Percentiles rank a stretch among this genome's conserved stretches.
Conservation (phyloP, 2,329 filamentous ascomycete species). For the Alternaria brassicicola region DNA sequence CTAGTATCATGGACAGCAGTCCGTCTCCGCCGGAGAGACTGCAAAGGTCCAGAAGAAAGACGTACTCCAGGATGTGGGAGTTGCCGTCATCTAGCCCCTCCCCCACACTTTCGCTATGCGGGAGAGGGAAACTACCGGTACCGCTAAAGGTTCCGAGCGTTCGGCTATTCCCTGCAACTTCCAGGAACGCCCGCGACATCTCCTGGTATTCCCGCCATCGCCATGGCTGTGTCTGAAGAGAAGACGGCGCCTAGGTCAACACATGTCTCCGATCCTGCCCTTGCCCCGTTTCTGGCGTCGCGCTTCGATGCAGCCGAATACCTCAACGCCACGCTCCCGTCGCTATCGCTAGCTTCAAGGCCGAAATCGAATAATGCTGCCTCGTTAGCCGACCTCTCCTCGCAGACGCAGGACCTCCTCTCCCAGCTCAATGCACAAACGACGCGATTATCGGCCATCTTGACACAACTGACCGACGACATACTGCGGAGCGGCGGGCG, state of each 20-base stretch:
- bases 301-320: conserved; percentile 84
- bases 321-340: conserved; percentile 78
- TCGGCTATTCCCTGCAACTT: conserved; percentile 18
- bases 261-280: conserved; percentile 73
- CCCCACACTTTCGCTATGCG: conserved; percentile 14
- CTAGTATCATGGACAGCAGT: not conserved
- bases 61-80: not conserved
- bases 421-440: conserved; percentile 90
- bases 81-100: conserved; percentile 22
- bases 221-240: conserved; percentile 37
- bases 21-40: not conserved
- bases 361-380: conserved; percentile 53
- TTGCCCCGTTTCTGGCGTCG: conserved; percentile 75
- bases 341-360: conserved; percentile 61
- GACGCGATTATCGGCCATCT: conserved; percentile 75
- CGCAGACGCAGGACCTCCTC: conserved; percentile 81
- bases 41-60: not conserved
- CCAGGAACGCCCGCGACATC: conserved; percentile 21
- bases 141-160: conserved; percentile 17
- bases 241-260: conserved; percentile 38
- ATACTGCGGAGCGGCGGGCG: conserved; percentile 88
- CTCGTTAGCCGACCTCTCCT: conserved; percentile 76
- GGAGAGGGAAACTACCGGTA: not conserved
- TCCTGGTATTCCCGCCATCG: conserved; percentile 15
- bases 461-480: conserved; percentile 92